Evolutionary conservation across 306 rosid species (phyloP).

Genomic region (Astragalus membranaceus): DNA sequence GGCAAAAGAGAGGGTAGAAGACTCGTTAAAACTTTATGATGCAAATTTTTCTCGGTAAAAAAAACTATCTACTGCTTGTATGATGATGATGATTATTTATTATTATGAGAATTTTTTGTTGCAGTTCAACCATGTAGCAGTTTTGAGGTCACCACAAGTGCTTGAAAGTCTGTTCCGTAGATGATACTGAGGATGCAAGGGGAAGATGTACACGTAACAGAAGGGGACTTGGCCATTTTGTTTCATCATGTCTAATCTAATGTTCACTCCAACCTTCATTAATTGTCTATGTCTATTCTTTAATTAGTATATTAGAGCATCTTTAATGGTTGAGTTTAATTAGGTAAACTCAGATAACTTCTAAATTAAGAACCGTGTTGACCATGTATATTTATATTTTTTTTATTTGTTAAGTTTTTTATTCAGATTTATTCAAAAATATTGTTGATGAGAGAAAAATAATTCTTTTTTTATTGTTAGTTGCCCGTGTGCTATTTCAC

Average conservation of each 20-base stretch:
- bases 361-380: too few species aligned
- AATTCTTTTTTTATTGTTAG: too few species aligned
- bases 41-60: too few species aligned
- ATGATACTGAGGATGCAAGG: conserved; percentile 11
- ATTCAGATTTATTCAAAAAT: too few species aligned
- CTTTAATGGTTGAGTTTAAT: too few species aligned
- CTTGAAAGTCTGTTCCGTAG: conserved; percentile 57
- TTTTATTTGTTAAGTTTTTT: too few species aligned
- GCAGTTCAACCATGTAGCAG: conserved; percentile 72
- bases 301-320: not conserved
- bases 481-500: too few species aligned
- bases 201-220: conserved; percentile 14
- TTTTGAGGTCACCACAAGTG: conserved; percentile 59
- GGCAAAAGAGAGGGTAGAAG: not conserved
- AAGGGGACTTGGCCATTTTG: conserved; percentile 22
- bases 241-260: conserved; percentile 27
- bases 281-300: conserved; percentile 23
- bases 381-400: too few species aligned
- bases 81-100: not conserved
- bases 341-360: too few species aligned
- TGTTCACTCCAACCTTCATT: conserved; percentile 15
- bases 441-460: too few species aligned
- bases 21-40: too few species aligned
- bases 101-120: not conserved
- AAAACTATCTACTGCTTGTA: not conserved